Evolutionary conservation across 495 filamentous ascomycete genomes (phyloP), one percentile per base, ranked within the genome.

Genomic region (Aspergillus indologenus): DNA sequence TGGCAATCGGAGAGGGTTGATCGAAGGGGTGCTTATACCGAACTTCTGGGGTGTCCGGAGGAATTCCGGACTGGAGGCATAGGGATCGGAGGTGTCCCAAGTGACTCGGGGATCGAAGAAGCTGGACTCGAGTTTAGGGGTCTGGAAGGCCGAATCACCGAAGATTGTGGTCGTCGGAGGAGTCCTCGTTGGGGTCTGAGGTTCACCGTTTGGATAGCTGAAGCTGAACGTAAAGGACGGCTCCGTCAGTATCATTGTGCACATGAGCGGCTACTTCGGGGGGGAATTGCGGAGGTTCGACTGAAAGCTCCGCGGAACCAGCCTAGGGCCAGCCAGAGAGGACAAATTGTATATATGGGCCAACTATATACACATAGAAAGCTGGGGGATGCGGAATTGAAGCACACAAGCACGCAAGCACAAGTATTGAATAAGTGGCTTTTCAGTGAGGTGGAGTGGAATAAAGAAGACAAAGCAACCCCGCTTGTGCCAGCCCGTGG

Each of bases 191-290:
- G 88, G 88, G 57, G 89, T 91, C 55, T 86, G 87, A 70, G 89
- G 88, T 78, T 88, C 84, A 79, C 84, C 86, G 81, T 85, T 85
- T 72, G 85, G 82, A 80, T 87, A 85, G 81, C 81, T 87, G 85
- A 89, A 90, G 82, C 87, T 90, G 65, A 71, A 76, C 52, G 69
- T 66, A 64, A 68, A 56, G 2, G 67, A 59, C 14, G 73, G 67
- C 52, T 75, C 64, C 56, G 69, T 76, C 65, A 79, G 73, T 65
- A 71, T 71, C 64, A 71, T 74, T 21, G 26, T 63, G 42, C 17
- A 60, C 29, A 20, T 26, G 24, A 43, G 43, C 24, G 40, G 17
- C 19, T 29, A 11, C 46, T 57, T 11, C 34, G 5, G 34, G 34
- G 34, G 2, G 49, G 47, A 19, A n/a, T 0, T 26, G 15, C 45